Base-by-base conservation (phyloP, 257 asterid species). In the Mitragyna speciosa region DNA sequence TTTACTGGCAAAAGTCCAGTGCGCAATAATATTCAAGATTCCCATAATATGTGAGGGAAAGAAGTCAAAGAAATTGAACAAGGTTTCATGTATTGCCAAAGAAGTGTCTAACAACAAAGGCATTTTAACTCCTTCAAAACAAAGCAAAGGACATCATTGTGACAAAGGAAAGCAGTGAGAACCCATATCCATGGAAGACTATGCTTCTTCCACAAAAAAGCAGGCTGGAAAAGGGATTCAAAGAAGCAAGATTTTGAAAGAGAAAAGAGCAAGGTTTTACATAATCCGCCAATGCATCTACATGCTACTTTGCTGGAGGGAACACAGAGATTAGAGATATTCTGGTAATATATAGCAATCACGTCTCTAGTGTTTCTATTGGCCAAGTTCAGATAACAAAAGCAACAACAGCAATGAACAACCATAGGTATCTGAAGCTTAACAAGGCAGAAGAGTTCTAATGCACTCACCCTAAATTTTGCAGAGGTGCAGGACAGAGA, bases 281-380 rank as follows among this genome's bases (percentile, higher is more conserved):
- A 89, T 91, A 56, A 85, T 86, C 64, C 87, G 86, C n/a, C 86
- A 77, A 67, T 91, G 94, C 82, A 67, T 90, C 78, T 87, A 90
- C 65, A 85, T 83, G 90, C 87, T 89, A 80, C 85, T 89, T 72
- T 90, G 94, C 78, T 85, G 91, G 93, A 86, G 80, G 69, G 89
- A 89, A 77, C 80, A 76, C 49, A 84, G 49, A 36, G 89, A 88
- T 70, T 87, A 85, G 87, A 76, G 68, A 26, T 22, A 30, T 47
- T 6, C 76, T 51, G 76, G 76, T 43, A 51, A 4, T 52, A 63
- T 28, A 39, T 20, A 24, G 26, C 41, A 75, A 71, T 54, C 10
- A 30, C 26, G 76, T 7, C 43, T 30, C 68, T 22, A 31, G 41
- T 28, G 19, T 26, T n/a, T n/a, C n/a, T n/a, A n/a, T n/a, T n/a